A percentile compares a stretch with the other conserved stretches of the same genome.
phyloP scores from a whole-genome alignment of 2,329 filamentous ascomycete species.

The Thelonectria discophora region DNA sequence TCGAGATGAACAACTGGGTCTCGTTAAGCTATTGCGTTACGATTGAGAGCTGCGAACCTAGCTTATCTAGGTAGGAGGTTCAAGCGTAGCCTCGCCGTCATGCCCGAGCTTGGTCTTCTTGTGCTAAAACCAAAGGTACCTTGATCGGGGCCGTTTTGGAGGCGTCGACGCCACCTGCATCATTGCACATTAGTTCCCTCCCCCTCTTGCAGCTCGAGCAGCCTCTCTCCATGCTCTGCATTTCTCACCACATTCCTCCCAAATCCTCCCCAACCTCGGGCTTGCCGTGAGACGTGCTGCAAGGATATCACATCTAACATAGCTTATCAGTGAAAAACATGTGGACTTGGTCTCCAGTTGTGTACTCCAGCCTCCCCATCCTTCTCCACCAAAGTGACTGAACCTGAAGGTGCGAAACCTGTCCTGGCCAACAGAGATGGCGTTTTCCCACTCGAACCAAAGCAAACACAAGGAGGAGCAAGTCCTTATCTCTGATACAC shows the following conservation, averaged over 20 bases:
- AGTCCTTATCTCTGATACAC: constrained; percentile 10
- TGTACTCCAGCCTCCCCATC: neutral
- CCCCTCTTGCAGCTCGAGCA: neutral
- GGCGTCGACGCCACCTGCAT: neutral
- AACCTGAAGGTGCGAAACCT: no score
- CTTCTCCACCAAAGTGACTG: neutral
- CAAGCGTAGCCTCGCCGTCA: neutral
- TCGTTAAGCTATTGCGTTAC: constrained; percentile 1
- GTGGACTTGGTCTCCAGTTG: neutral
- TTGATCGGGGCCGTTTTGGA: neutral
- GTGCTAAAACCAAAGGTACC: neutral
- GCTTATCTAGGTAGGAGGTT: constrained; percentile 6
- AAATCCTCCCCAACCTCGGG: neutral
- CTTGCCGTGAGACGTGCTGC: neutral
- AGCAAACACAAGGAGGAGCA: neutral
- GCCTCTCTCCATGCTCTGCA: neutral
- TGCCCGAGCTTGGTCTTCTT: neutral
- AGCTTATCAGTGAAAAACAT: neutral
- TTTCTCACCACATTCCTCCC: neutral
- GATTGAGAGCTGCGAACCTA: neutral
- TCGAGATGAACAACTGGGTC: neutral
- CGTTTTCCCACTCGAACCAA: neutral
- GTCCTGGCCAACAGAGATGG: neutral
- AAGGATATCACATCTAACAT: neutral
- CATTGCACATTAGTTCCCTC: neutral